A percentile compares a stretch with the other conserved stretches of the same genome.
These are phyloP conservation scores for Mycena polygramma DNA, from an alignment of 768 basidiomycete species.

Conservation along the genomic window DNA sequence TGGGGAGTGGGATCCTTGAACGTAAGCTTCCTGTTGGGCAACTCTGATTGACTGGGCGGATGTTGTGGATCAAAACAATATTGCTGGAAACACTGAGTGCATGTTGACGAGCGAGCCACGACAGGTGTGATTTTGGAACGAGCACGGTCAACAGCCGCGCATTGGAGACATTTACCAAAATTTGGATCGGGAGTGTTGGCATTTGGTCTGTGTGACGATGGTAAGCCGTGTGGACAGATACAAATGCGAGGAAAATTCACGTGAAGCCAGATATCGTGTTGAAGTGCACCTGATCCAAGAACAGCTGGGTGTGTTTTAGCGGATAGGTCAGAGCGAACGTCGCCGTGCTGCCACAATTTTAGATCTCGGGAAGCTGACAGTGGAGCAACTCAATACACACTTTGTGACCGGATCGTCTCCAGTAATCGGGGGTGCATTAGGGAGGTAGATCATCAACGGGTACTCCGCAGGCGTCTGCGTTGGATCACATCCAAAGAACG, in stretches of 20 bases:
- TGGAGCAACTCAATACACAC: conserved; percentile 48
- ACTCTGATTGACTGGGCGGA: conserved; percentile 57
- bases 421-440: conserved; percentile 78
- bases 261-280: conserved; percentile 72
- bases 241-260: neutral
- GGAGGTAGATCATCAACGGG: conserved; percentile 81
- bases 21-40: conserved; percentile 56
- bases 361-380: conserved; percentile 15
- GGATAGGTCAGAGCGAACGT: conserved; percentile 76
- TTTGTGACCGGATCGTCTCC: conserved; percentile 76
- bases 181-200: conserved; percentile 71
- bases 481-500: conserved; percentile 86
- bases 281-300: conserved; percentile 71
- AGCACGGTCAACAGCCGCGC: conserved; percentile 69
- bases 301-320: conserved; percentile 62
- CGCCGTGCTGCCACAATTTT: conserved; percentile 55
- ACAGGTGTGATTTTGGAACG: conserved; percentile 54
- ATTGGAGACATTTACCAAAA: conserved; percentile 77
- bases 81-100: conserved; percentile 62
- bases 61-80: conserved; percentile 67
- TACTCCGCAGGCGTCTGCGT: conserved; percentile 62
- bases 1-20: conserved; percentile 71
- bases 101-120: conserved; percentile 55
- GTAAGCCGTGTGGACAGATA: neutral
- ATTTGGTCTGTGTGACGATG: conserved; percentile 52